Base-by-base conservation (phyloP, 495 filamentous ascomycete species). In the Podospora comata region DNA sequence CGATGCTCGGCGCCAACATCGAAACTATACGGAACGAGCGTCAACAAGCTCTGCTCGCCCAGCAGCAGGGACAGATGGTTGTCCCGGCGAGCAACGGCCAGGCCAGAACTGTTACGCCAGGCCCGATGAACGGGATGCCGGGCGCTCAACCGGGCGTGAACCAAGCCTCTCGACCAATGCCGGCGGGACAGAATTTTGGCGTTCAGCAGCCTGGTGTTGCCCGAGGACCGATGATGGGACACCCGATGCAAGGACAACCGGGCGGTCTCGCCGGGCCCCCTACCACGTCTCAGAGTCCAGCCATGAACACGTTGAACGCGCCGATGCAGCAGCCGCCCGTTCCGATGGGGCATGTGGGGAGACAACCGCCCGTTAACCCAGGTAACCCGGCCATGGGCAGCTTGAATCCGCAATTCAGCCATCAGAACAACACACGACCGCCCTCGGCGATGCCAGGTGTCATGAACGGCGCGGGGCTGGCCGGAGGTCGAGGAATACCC, bases 11-110 rank as follows among this genome's bases (percentile, higher is more conserved):
- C 13, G 59, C 78, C 15, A 83, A 80, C 60, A 76, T 86, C 58
- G 83, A 84, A 56, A 80, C 75, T 63, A 82, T 85, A 27, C 79
- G 82, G 60, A 81, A 79, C 58, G 80, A 85, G 66, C 83, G 84
- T 60, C 79, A 81, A 59, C 77, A 73, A 4, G 82, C 78, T 2
- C 70, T 83, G 34, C 74, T 81, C 20, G 82, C 84, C 11, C 78
- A 84, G 68, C 73, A 82, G 70, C 75, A 79, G 20, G 84, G 84
- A 5, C 82, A 84, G 66, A 79, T 82, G 68, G 83, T 85, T 3
- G 84, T 86, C 0, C 84, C 84, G 39, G 81, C 77, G 0, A 85
- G 77, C 62, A 75, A 72, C 44, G 79, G 80, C 32, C 78, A 81
- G n/a, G 79, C 78, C 6, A 78, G 81, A 56, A 80, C 80, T 67